Conservation (phyloP, 2,329 filamentous ascomycete genomes). For the Mariannaea sp. region DNA sequence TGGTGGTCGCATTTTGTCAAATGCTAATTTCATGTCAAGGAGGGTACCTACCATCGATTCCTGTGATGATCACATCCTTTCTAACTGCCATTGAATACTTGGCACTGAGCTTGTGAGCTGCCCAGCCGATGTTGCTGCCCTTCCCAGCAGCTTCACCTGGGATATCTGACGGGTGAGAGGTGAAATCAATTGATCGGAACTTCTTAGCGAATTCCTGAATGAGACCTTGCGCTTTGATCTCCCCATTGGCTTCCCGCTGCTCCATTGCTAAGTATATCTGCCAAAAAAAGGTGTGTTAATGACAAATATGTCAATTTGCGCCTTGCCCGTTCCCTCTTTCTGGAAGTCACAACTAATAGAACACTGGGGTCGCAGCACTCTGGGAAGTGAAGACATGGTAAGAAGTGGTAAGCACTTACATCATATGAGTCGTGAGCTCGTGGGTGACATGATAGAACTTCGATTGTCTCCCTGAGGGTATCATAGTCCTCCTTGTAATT, state of each 20-base stretch:
- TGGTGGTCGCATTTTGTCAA: background rate
- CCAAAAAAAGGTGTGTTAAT: slow-evolving; percentile 8
- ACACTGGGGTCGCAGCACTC: no score
- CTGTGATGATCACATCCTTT: slow-evolving; percentile 69
- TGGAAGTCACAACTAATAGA: no score
- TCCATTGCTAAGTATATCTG: slow-evolving; percentile 78
- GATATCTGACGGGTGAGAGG: slow-evolving; percentile 68
- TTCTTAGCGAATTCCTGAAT: slow-evolving; percentile 66
- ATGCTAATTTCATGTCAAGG: slow-evolving; percentile 11
- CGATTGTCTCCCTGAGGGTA: slow-evolving; percentile 69
- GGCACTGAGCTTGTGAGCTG: slow-evolving; percentile 67
- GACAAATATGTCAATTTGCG: background rate
- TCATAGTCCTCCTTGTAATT: slow-evolving; percentile 77
- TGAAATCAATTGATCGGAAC: slow-evolving; percentile 70
- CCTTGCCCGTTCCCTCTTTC: no score
- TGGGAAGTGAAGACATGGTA: background rate
- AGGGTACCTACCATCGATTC: slow-evolving; percentile 68
- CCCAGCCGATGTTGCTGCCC: slow-evolving; percentile 75
- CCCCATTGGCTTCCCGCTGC: slow-evolving; percentile 64
- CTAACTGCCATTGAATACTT: slow-evolving; percentile 59
- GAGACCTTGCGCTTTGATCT: slow-evolving; percentile 65
- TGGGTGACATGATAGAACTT: slow-evolving; percentile 69
- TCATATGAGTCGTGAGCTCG: slow-evolving; percentile 69
- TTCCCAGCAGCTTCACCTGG: slow-evolving; percentile 73
- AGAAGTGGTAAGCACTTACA: slow-evolving; percentile 54